Conservation (phyloP, 2,329 filamentous ascomycete genomes). For the Epichloe hybrida region DNA sequence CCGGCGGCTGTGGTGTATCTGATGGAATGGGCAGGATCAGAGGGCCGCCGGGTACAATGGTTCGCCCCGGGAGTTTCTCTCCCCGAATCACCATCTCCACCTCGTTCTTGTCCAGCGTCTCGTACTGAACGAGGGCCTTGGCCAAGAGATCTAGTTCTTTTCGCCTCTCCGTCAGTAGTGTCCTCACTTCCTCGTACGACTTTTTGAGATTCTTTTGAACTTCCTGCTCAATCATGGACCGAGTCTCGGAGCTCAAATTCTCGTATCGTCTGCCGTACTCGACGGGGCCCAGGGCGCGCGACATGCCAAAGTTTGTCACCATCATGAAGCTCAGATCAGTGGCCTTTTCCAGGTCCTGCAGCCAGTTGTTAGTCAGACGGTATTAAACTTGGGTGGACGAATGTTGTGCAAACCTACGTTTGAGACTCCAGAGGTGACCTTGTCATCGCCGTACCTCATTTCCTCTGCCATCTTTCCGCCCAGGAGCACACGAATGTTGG, state of each 20-base stretch:
- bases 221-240: slow-evolving; percentile 74
- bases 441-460: slow-evolving; percentile 79
- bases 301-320: slow-evolving; percentile 86
- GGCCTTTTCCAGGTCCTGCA: slow-evolving; percentile 69
- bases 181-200: slow-evolving; percentile 58
- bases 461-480: slow-evolving; percentile 86
- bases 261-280: slow-evolving; percentile 75
- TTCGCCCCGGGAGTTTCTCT: slow-evolving; percentile 61
- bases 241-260: slow-evolving; percentile 71
- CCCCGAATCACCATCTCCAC: slow-evolving; percentile 83
- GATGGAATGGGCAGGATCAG: slow-evolving; percentile 25
- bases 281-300: slow-evolving; percentile 72
- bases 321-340: slow-evolving; percentile 76
- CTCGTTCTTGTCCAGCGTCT: slow-evolving; percentile 79
- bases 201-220: slow-evolving; percentile 77
- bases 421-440: slow-evolving; percentile 80
- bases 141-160: slow-evolving; percentile 80
- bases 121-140: slow-evolving; percentile 83
- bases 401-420: slow-evolving; percentile 38
- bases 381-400: background rate
- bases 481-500: slow-evolving; percentile 66
- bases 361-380: slow-evolving; percentile 12
- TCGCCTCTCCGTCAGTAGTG: slow-evolving; percentile 59
- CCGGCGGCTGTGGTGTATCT: slow-evolving; percentile 21
- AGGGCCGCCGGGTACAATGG: slow-evolving; percentile 39